Percentiles rank a stretch among this genome's conserved stretches.
These are phyloP conservation scores for Chlamydomonas urium DNA, from an alignment of 139 green algal species.

Conservation along the genomic window DNA sequence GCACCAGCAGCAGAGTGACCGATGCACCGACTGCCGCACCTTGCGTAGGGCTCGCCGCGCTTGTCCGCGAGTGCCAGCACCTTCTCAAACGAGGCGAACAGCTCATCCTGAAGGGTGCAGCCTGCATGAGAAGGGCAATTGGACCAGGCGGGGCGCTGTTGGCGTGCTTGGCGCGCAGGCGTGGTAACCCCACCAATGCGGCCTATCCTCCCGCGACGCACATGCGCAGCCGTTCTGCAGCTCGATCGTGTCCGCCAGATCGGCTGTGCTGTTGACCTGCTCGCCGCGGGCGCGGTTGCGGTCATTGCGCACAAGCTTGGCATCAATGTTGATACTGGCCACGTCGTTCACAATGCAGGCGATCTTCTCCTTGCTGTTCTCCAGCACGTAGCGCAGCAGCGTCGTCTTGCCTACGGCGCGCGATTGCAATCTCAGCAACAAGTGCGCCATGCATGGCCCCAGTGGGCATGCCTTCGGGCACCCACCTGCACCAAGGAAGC, in stretches of 20 bases:
- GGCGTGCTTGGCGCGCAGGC: too few relatives aligned
- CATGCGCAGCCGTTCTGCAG: slow-evolving; percentile 91
- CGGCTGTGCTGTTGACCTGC: slow-evolving; percentile 30
- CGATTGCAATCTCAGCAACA: neutral
- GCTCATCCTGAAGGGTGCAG: slow-evolving; percentile 84
- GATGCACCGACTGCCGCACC: too few relatives aligned
- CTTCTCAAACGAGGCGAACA: slow-evolving; percentile 85
- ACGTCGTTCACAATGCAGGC: slow-evolving; percentile 95
- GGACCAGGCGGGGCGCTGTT: too few relatives aligned
- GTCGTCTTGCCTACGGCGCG: slow-evolving; percentile 81
- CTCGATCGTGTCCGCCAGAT: slow-evolving; percentile 91
- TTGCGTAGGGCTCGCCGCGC: slow-evolving; percentile 65
- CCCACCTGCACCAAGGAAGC: slow-evolving; percentile 49
- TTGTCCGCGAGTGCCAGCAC: slow-evolving; percentile 70
- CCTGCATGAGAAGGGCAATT: too few relatives aligned
- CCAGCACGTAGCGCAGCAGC: slow-evolving; percentile 77
- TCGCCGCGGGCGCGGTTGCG: slow-evolving; percentile 23
- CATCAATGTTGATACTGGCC: slow-evolving; percentile 87
- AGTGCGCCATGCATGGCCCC: neutral
- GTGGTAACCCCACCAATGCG: neutral
- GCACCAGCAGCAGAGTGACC: too few relatives aligned
- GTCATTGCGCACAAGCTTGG: slow-evolving; percentile 83
- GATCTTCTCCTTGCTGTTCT: slow-evolving; percentile 80
- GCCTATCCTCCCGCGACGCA: slow-evolving; percentile 34
- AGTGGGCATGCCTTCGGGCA: neutral